A percentile compares a stretch with the other conserved stretches of the same genome.
phyloP scores from a whole-genome alignment of 805 yeast genomes.

The Candida mattraensis region DNA sequence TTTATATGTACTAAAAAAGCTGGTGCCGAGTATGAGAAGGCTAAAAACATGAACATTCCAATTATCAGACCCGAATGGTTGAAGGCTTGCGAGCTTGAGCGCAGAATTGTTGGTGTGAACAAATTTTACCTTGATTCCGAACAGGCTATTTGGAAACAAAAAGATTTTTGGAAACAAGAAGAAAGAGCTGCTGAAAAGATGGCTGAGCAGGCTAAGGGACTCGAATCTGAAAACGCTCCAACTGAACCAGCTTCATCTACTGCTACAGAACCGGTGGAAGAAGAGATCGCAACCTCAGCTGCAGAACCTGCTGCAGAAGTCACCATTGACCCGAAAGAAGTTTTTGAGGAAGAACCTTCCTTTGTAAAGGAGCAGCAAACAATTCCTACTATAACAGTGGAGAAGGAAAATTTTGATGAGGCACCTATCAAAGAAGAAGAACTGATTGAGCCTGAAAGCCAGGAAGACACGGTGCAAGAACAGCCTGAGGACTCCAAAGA shows the following conservation, averaged over 20 bases:
- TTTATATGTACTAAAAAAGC: conserved; percentile 72
- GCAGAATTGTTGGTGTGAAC: conserved; percentile 89
- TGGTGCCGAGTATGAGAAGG: conserved; percentile 70
- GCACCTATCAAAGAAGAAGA: conserved; percentile 2
- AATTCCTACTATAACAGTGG: conserved; percentile 12
- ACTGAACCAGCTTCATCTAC: conserved; percentile 4
- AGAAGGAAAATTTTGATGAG: too few relatives aligned
- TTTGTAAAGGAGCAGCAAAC: conserved; percentile 3
- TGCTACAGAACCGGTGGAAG: conserved; percentile 12
- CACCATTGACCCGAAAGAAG: conserved; percentile 17
- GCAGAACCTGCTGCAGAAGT: conserved; percentile 16
- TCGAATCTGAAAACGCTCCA: conserved; percentile 8
- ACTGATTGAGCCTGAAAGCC: too few relatives aligned
- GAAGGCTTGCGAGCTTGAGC: conserved; percentile 86
- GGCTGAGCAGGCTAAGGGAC: conserved; percentile 7
- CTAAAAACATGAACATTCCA: conserved; percentile 84
- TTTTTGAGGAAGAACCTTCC: conserved; percentile 19
- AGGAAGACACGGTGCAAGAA: too few relatives aligned
- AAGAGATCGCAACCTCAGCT: conserved; percentile 17
- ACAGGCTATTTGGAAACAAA: conserved; percentile 41
- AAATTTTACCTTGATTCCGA: conserved; percentile 70
- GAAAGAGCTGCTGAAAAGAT: too few relatives aligned
- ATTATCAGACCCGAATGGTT: conserved; percentile 96
- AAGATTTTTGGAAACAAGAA: conserved; percentile 40
- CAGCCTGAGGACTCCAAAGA: too few relatives aligned